Conservation (phyloP, 2,329 filamentous ascomycete species). For the Amesomyces nigricolor region DNA sequence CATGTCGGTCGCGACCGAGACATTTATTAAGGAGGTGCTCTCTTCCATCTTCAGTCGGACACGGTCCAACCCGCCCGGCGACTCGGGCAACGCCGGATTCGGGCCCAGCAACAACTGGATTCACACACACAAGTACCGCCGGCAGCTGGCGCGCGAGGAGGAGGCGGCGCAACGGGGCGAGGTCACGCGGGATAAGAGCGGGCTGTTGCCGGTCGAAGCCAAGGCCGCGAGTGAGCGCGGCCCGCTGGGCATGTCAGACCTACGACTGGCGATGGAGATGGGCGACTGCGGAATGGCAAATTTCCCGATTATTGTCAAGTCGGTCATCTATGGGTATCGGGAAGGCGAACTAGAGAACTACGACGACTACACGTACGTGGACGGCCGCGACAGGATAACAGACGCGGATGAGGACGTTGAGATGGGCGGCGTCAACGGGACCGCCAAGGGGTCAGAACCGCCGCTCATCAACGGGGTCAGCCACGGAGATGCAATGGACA, state of each 20-base stretch:
- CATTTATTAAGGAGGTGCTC: conserved; percentile 61
- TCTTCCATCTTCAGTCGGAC: conserved; percentile 59
- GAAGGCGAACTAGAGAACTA: conserved; percentile 70
- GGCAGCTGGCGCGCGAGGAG: conserved; percentile 71
- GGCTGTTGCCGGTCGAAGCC: conserved; percentile 74
- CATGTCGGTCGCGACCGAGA: conserved; percentile 60
- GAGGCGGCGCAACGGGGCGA: conserved; percentile 67
- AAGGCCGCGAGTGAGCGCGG: conserved; percentile 67
- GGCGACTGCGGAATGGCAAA: conserved; percentile 70
- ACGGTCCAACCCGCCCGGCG: conserved; percentile 58
- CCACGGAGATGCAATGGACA: conserved; percentile 52
- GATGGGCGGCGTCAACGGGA: conserved; percentile 31
- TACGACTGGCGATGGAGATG: conserved; percentile 69
- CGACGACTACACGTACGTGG: conserved; percentile 53
- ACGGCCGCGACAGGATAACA: conserved; percentile 31
- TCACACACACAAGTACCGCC: conserved; percentile 71
- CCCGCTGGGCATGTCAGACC: conserved; percentile 69
- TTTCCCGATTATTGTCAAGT: conserved; percentile 68
- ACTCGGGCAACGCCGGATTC: conserved; percentile 55
- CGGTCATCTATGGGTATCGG: conserved; percentile 64
- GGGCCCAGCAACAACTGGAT: conserved; percentile 65
- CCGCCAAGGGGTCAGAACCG: conserved; percentile 28
- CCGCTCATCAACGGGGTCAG: conserved; percentile 43
- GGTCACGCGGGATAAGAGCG: conserved; percentile 65
- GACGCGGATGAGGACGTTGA: conserved; percentile 29